phyloP scores from a whole-genome alignment of 2,329 filamentous ascomycete genomes.

The Cladobotryum mycophilum region DNA sequence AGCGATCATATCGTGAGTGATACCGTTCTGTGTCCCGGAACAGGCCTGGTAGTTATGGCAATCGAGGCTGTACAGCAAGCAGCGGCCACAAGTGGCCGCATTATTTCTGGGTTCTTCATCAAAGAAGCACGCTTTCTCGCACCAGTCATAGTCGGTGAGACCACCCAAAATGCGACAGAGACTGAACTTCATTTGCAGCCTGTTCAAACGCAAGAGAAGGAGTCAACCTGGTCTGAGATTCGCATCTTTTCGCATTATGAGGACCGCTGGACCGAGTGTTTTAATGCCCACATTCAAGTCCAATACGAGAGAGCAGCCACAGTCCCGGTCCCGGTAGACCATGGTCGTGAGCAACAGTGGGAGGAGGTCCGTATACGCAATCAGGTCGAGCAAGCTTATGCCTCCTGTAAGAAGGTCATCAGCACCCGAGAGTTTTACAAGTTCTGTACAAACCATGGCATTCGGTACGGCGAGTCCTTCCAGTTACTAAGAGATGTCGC shows the following conservation, averaged over 20 bases:
- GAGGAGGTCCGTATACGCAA: neutral
- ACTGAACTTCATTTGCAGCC: conserved; percentile 4
- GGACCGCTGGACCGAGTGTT: conserved; percentile 6
- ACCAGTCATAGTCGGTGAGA: neutral
- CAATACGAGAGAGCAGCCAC: neutral
- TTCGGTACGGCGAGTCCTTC: conserved; percentile 7
- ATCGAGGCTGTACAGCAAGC: conserved; percentile 30
- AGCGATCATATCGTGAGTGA: conserved; percentile 35
- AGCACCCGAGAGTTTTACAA: neutral
- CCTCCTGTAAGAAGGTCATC: neutral
- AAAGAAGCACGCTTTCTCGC: conserved; percentile 1
- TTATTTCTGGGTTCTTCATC: conserved; percentile 1
- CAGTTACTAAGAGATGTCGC: conserved; percentile 1
- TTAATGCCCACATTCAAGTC: conserved; percentile 1
- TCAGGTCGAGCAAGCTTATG: neutral
- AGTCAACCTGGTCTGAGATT: conserved; percentile 6
- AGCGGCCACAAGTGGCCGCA: neutral
- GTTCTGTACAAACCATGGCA: neutral
- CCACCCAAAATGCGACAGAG: conserved; percentile 3
- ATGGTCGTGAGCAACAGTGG: neutral
- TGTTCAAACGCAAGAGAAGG: neutral
- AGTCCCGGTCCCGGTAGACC: neutral
- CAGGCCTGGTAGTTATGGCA: conserved; percentile 37
- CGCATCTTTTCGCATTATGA: conserved; percentile 1
- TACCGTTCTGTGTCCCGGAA: conserved; percentile 35